These are phyloP conservation scores for Venturia oleaginea DNA, from an alignment of 2,329 filamentous ascomycete species.

Conservation along the genomic window DNA sequence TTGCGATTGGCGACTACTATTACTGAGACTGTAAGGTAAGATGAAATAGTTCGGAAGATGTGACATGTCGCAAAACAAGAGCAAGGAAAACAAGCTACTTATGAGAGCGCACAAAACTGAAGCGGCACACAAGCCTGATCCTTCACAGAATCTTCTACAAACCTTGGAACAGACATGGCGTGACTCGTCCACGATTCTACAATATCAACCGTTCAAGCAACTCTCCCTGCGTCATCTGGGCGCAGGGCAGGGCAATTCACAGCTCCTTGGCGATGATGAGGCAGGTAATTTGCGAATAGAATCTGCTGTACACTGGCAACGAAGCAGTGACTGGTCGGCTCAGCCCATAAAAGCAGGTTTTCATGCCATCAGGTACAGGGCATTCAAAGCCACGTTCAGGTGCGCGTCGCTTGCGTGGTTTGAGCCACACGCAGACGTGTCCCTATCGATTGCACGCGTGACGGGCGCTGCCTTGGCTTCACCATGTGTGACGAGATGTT, in stretches of 20 bases:
- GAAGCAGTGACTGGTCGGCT: neutral
- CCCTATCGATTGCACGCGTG: neutral
- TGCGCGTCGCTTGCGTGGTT: neutral
- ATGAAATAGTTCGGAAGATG: neutral
- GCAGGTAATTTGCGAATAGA: neutral
- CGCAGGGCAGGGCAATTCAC: neutral
- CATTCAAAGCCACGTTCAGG: neutral
- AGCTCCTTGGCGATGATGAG: neutral
- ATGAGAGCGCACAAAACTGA: neutral
- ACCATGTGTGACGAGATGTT: neutral
- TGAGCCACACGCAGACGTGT: neutral
- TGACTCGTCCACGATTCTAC: neutral
- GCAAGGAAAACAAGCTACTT: neutral
- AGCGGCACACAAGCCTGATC: neutral
- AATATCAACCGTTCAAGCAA: neutral
- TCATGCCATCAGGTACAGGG: neutral
- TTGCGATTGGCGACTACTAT: neutral
- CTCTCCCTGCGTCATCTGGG: conserved; percentile 1
- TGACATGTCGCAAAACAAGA: neutral
- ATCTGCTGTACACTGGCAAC: neutral
- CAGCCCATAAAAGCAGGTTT: neutral
- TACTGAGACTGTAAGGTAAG: neutral
- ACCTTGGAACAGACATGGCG: neutral
- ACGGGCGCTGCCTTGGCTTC: neutral
- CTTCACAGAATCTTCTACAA: neutral